Conservation (phyloP, 1,284 basidiomycete species). For the Puccinia novopanici region DNA sequence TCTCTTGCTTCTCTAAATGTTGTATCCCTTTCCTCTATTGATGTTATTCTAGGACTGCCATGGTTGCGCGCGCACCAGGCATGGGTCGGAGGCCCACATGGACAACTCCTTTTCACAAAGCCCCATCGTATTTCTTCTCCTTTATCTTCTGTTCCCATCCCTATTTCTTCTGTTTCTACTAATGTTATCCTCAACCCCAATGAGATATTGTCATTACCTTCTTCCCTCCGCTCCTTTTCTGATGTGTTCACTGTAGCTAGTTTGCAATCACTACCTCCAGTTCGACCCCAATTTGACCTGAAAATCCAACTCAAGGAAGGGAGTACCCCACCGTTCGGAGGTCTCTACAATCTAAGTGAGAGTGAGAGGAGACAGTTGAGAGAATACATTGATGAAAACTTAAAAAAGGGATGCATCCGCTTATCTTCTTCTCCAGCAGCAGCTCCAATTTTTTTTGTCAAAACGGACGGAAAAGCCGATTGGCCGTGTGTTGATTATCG, state of each 20-base stretch:
- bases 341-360: too few species aligned
- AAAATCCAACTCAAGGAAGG: neutral
- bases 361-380: neutral
- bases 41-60: neutral
- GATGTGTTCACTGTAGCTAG: slow-evolving; percentile 10
- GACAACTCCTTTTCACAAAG: slow-evolving; percentile 11
- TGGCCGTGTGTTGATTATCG: slow-evolving; percentile 22
- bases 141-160: too few species aligned
- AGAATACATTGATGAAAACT: slow-evolving; percentile 6
- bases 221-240: neutral
- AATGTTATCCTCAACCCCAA: neutral
- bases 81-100: neutral
- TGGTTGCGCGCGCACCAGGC: too few species aligned
- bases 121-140: neutral
- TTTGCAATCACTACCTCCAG: slow-evolving; percentile 8
- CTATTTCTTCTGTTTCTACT: neutral
- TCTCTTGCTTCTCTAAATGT: too few species aligned
- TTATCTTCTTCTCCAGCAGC: slow-evolving; percentile 1
- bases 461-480: too few species aligned
- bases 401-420: slow-evolving; percentile 28
- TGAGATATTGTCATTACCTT: neutral
- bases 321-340: slow-evolving; percentile 28
- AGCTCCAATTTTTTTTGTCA: too few species aligned
- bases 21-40: too few species aligned
- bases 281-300: slow-evolving; percentile 12